phyloP scores from a whole-genome alignment of 305 asterid species.

The Fraxinus dipetala region DNA sequence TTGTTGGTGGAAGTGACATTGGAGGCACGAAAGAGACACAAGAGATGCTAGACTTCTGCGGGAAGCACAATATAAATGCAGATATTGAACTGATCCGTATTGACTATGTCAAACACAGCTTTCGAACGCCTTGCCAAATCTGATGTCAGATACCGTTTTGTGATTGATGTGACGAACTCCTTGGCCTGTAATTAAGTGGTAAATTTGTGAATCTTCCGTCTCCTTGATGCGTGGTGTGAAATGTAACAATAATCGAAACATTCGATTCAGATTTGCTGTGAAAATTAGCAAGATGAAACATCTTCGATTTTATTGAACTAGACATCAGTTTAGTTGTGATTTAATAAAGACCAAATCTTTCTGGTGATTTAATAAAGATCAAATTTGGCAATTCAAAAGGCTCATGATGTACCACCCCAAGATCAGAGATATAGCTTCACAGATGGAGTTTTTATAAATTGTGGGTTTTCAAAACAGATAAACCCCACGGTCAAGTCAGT shows the following conservation, averaged over 20 bases:
- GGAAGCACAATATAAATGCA: slow-evolving; percentile 47
- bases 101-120: slow-evolving; percentile 42
- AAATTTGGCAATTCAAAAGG: slow-evolving; percentile 19
- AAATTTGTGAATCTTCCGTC: not conserved
- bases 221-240: not conserved
- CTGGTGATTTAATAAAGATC: too few species aligned
- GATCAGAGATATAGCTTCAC: slow-evolving; percentile 24
- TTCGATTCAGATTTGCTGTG: not conserved
- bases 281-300: not conserved
- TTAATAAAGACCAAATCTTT: not conserved
- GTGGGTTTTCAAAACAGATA: slow-evolving; percentile 14
- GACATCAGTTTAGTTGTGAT: not conserved
- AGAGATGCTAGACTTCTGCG: slow-evolving; percentile 60
- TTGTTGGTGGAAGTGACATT: slow-evolving; percentile 53
- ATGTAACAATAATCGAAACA: not conserved
- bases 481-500: slow-evolving; percentile 23
- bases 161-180: slow-evolving; percentile 53
- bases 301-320: not conserved
- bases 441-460: slow-evolving; percentile 24
- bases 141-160: slow-evolving; percentile 60
- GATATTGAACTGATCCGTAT: slow-evolving; percentile 45
- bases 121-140: slow-evolving; percentile 53
- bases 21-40: slow-evolving; percentile 65
- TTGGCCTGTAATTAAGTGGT: slow-evolving; percentile 24
- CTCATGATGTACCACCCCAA: slow-evolving; percentile 4